Evolutionary conservation across 2,329 filamentous ascomycete species (phyloP).

Genomic region (Lachnellula hyalina): DNA sequence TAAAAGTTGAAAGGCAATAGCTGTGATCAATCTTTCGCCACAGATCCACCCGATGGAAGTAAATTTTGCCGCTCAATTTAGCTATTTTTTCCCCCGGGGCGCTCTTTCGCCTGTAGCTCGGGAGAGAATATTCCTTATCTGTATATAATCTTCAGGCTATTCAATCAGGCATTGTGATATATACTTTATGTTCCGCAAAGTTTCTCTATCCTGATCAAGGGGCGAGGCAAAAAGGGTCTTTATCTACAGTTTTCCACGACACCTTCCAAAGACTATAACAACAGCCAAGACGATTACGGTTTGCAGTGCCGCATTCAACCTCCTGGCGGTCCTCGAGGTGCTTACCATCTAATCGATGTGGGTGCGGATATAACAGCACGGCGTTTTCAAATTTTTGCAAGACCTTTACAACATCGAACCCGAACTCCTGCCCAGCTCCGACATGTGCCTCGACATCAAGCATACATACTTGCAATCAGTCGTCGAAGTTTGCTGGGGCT

Average conservation of each 20-base stretch:
- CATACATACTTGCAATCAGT: not conserved
- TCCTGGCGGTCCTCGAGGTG: not conserved
- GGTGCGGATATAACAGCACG: not conserved
- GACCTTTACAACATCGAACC: not conserved
- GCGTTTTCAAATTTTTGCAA: not conserved
- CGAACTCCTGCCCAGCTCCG: not conserved
- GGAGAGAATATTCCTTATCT: too few species aligned
- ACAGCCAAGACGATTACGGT: not conserved
- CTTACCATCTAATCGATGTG: not conserved
- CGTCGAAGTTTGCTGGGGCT: not conserved
- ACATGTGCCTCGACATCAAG: not conserved
- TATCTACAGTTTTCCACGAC: not conserved
- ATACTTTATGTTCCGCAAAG: too few species aligned
- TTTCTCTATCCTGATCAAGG: too few species aligned
- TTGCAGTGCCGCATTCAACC: not conserved
- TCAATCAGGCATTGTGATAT: too few species aligned
- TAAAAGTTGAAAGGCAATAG: too few species aligned
- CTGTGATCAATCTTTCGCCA: too few species aligned
- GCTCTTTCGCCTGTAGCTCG: too few species aligned
- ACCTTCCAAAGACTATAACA: not conserved
- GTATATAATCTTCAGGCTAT: too few species aligned
- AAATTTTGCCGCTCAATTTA: too few species aligned
- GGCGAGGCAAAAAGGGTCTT: too few species aligned
- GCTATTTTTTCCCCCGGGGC: too few species aligned
- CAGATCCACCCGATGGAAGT: too few species aligned